phyloP scores from a whole-genome alignment of 805 yeast genomes.

The Candida fluviatilis region DNA sequence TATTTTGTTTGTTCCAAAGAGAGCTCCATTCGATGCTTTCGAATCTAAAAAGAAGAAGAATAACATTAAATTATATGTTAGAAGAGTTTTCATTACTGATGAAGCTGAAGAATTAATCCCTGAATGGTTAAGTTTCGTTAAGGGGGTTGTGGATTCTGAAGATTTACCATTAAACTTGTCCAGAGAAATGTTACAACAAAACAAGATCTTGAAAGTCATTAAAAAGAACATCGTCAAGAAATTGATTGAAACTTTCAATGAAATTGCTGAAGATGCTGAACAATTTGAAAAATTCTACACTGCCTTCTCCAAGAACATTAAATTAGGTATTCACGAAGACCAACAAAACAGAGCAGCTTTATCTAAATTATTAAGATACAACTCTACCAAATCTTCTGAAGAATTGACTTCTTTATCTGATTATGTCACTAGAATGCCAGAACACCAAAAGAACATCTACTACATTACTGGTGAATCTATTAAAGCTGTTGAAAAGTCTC shows the following conservation, averaged over 20 bases:
- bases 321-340: constrained; percentile 99
- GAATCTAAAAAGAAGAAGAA: constrained; percentile 99
- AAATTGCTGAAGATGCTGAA: constrained; percentile 98
- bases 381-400: constrained; percentile 93
- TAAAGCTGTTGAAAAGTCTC: constrained; percentile 98
- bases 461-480: constrained; percentile 98
- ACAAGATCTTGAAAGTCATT: constrained; percentile 98
- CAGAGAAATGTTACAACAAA: constrained; percentile 99
- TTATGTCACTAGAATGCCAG: constrained; percentile 99
- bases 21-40: constrained; percentile 98
- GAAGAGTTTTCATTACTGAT: constrained; percentile 99
- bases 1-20: constrained; percentile 93
- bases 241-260: constrained; percentile 96
- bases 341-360: constrained; percentile 94
- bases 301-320: constrained; percentile 97
- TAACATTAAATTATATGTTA: constrained; percentile 97
- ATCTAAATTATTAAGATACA: constrained; percentile 94
- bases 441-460: constrained; percentile 99
- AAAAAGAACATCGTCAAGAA: constrained; percentile 99
- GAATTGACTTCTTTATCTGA: constrained; percentile 93
- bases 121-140: constrained; percentile 96
- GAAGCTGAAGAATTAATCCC: constrained; percentile 99
- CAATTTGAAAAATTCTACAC: constrained; percentile 98
- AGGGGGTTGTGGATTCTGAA: constrained; percentile 99
- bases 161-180: constrained; percentile 99